Percentiles rank a stretch among this genome's conserved stretches.
Conservation (phyloP, 768 basidiomycete species). For the Cystofilobasidium bisporidii region DNA sequence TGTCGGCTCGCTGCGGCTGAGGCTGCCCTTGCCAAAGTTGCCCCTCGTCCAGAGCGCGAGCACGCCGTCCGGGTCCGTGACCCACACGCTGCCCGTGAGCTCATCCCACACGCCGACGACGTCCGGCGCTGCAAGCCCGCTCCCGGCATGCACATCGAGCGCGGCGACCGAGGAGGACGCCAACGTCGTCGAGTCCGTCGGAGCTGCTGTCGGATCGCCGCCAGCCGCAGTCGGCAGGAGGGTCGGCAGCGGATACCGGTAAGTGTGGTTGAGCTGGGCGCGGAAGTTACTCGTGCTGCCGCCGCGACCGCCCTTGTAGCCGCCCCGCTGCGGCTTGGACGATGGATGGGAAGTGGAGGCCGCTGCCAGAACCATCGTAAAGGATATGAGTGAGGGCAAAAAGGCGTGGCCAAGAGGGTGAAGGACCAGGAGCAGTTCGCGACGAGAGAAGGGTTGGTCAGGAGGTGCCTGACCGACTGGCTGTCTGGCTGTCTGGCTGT, state of each 20-base stretch:
- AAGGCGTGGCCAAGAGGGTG: no score
- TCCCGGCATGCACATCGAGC: not conserved
- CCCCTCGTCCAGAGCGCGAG: constrained; percentile 73
- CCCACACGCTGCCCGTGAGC: constrained; percentile 78
- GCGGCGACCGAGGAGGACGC: not conserved
- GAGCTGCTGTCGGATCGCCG: not conserved
- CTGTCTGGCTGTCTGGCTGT: no score
- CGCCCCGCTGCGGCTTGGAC: not conserved
- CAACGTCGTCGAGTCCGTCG: not conserved
- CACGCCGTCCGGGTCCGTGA: constrained; percentile 55
- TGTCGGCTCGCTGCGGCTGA: constrained; percentile 85
- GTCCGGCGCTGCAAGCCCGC: constrained; percentile 51
- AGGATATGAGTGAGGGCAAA: no score
- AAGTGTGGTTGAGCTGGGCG: constrained; percentile 6
- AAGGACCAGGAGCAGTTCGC: no score
- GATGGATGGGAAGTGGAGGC: not conserved
- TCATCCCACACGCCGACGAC: constrained; percentile 69
- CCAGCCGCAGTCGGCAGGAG: not conserved
- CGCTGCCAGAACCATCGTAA: no score
- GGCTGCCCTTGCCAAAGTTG: constrained; percentile 93
- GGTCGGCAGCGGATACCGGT: constrained; percentile 12
- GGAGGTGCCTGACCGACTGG: no score
- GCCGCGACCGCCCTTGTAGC: not conserved
- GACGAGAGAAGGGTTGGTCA: no score
- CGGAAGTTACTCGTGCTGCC: not conserved